phyloP scores from a whole-genome alignment of 306 rosid genomes.

The Coriaria nepalensis region DNA sequence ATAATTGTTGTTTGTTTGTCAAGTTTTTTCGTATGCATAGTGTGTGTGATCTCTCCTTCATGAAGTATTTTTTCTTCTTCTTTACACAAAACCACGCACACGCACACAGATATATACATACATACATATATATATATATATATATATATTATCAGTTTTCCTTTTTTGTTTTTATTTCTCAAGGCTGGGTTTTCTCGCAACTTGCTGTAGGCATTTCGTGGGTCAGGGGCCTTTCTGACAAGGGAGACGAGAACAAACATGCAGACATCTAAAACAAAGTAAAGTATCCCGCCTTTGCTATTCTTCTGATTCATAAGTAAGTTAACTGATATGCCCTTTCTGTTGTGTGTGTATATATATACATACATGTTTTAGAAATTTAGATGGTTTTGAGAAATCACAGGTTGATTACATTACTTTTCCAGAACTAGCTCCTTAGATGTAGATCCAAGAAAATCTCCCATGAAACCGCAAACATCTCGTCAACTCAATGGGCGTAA shows the following conservation, averaged over 20 bases:
- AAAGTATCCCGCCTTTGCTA: conserved; percentile 4
- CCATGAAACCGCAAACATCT: conserved; percentile 32
- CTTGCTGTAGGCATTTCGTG: conserved; percentile 36
- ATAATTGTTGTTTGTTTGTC: conserved; percentile 69
- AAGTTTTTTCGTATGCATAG: conserved; percentile 21
- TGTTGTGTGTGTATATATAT: no score
- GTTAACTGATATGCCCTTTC: not conserved
- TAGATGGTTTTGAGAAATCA: not conserved
- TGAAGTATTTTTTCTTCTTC: conserved; percentile 10
- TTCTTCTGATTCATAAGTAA: not conserved
- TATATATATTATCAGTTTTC: conserved; percentile 24
- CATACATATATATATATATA: not conserved
- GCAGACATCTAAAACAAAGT: conserved; percentile 75
- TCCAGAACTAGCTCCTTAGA: conserved; percentile 37
- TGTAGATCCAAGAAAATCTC: conserved; percentile 47
- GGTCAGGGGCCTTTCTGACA: conserved; percentile 36
- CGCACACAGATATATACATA: no score
- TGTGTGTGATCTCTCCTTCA: not conserved
- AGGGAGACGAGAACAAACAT: conserved; percentile 21
- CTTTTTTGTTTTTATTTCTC: conserved; percentile 29
- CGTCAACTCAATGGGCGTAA: conserved; percentile 40
- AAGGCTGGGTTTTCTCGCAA: conserved; percentile 20
- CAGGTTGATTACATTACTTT: conserved; percentile 1
- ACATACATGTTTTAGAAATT: not conserved
- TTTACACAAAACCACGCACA: not conserved